Evolutionary conservation across 129 eudicot species (phyloP).

Genomic region (Escallonia rubra): DNA sequence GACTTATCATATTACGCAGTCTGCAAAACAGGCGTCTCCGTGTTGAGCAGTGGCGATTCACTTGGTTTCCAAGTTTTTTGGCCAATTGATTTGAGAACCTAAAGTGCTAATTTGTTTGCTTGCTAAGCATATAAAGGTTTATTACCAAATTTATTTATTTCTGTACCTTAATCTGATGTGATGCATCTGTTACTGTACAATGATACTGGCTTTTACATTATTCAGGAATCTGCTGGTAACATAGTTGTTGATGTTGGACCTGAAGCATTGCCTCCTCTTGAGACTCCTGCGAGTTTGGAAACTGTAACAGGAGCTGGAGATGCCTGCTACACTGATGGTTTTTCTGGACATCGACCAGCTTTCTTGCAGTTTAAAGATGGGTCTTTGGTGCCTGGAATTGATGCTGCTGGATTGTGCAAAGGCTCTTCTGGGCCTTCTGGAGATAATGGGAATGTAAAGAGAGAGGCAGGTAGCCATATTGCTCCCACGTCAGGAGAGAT

Average conservation of each 20-base stretch:
- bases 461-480: conserved; percentile 1
- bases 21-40: no score
- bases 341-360: neutral
- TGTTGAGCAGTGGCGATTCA: no score
- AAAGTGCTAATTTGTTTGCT: no score
- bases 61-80: no score
- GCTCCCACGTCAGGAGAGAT: neutral
- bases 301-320: neutral
- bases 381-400: conserved; percentile 2
- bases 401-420: neutral
- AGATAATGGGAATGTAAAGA: conserved; percentile 3
- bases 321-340: conserved; percentile 3
- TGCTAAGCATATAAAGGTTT: no score
- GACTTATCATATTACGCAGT: no score
- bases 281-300: conserved; percentile 14
- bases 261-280: conserved; percentile 24
- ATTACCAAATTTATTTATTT: no score
- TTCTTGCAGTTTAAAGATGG: conserved; percentile 3
- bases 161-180: no score
- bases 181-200: no score
- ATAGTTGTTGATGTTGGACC: conserved; percentile 12
- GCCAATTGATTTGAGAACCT: no score
- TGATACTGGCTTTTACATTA: no score
- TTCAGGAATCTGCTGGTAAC: conserved; percentile 29
- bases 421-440: conserved; percentile 8